Evolutionary conservation across 768 basidiomycete genomes (phyloP).

Genomic region (Termitomyces sp.): DNA sequence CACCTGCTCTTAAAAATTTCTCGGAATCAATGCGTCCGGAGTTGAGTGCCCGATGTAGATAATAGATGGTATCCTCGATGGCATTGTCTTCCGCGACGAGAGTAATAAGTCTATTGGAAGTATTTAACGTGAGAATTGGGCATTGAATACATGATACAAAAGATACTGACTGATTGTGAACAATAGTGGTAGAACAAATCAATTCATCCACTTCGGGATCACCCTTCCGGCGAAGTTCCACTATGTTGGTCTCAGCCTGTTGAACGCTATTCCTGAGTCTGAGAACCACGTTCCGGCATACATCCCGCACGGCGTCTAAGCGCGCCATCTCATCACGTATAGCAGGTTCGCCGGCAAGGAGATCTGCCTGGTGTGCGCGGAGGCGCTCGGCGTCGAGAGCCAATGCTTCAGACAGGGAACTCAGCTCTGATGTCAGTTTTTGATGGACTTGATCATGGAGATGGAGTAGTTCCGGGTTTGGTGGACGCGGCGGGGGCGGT

Average conservation of each 20-base stretch:
- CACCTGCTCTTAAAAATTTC: constrained; percentile 81
- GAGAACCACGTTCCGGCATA: constrained; percentile 74
- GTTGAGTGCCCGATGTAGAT: constrained; percentile 90
- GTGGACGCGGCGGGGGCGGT: constrained; percentile 70
- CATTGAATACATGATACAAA: constrained; percentile 3
- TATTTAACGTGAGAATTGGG: constrained; percentile 3
- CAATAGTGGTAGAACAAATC: constrained; percentile 91
- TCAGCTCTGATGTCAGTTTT: constrained; percentile 66
- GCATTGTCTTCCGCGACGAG: constrained; percentile 99
- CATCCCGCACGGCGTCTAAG: constrained; percentile 86
- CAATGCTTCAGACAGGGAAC: constrained; percentile 61
- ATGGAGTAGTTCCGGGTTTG: constrained; percentile 82
- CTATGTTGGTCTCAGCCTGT: constrained; percentile 66
- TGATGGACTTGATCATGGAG: constrained; percentile 75
- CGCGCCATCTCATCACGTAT: constrained; percentile 96
- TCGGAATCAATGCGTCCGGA: constrained; percentile 90
- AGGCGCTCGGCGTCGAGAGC: constrained; percentile 67
- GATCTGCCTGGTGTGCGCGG: constrained; percentile 76
- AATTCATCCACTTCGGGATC: constrained; percentile 96
- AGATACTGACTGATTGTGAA: constrained; percentile 85
- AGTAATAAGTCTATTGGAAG: constrained; percentile 68
- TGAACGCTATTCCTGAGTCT: constrained; percentile 59
- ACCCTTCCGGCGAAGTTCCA: constrained; percentile 74
- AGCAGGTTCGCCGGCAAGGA: constrained; percentile 86
- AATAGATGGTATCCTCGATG: constrained; percentile 97